Evolutionary conservation across 1,284 basidiomycete species (phyloP), one percentile per base, ranked within the genome.

Genomic region (Heterobasidion irregulare): DNA sequence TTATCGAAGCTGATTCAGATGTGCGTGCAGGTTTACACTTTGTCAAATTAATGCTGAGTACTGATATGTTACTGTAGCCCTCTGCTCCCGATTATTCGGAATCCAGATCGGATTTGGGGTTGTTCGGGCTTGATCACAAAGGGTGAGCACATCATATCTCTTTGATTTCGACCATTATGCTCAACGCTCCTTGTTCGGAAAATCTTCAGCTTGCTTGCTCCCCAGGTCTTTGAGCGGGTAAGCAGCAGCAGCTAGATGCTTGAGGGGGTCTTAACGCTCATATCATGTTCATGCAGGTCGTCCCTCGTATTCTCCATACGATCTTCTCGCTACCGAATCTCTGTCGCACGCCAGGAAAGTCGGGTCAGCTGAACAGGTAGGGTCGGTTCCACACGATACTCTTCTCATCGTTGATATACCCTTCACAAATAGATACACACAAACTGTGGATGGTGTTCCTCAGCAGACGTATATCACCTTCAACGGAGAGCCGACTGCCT

Each of bases 261-360:
- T 56, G 56, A 19, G n/a, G 48, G 18, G 26, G 48, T 55, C n/a
- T 34, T n/a, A 5, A 50, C 52, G 43, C 38, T 12, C 5, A 38
- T 32, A 19, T 8, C 8, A 19, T 15, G 35, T 50, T 38, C 32
- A 35, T 44, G 18, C 54, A 72, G 69, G 69, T 67, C 8, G 65
- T 75, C 19, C 74, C 77, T 6, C 61, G 65, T 26, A 71, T 82
- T 13, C 66, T 84, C 15, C 71, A 72, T 5, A 68, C 70, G 13
- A 74, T 85, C 35, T 77, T 86, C 58, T 66, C 66, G 19, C 67
- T 83, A 48, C 72, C 72, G 54, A 69, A 75, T 46, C 45, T 86
- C 32, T 66, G 69, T 54, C 69, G 77, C 19, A 77, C 70, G 3
- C 69, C 75, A 26, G 76, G 75, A 2, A 57, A 60, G 6, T 74